Evolutionary conservation across 192 early-diverging fungal genomes (phyloP), one percentile per base, ranked within the genome.

Genomic region (Gonapodya prolifera): DNA sequence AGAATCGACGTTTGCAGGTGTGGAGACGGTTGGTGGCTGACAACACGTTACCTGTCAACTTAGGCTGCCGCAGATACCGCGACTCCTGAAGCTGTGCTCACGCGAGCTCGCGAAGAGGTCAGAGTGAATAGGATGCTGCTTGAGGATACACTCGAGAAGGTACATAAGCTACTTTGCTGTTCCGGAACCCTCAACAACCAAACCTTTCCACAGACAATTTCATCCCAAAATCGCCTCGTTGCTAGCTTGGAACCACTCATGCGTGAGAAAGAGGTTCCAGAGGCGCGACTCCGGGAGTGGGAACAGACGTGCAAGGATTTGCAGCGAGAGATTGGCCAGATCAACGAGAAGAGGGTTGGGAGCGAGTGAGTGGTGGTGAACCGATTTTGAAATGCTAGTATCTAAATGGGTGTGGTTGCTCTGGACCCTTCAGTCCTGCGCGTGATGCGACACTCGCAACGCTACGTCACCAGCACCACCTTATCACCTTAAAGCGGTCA

Each of bases 391-490:
- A 23, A 8, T 8, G 45, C 45, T n/a, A n/a, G n/a, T n/a, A 61
- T 16, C 45, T 23, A 61, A 8, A 61, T 16, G 45, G 45, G 8
- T 61, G 8, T 61, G 45, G 23, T 8, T 8, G 45, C 8, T 61
- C 8, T 61, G 8, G 45, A 61, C 73, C 73, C 2, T 75, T n/a
- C 73, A 75, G 32, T 45, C 31, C 73, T 45, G 32, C 73, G 8
- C 2, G 31, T 13, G 35, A 35, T 34, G 75, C 23, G 75, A n/a
- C 31, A 76, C 75, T 28, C 76, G 73, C 35, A 29, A 35, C 30
- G 77, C 34, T 2, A 34, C 80, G 16, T 34, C 82, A 2, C 78
- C 75, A 1, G 87, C 87, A 34, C 83, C 89, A 73, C 77, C 89
- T 31, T 45, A 35, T 30, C 34, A 70, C 36, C 79, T 87, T 1